Conservation (phyloP, 805 yeast species). For the Cyberlindnera euphorbiiphila region DNA sequence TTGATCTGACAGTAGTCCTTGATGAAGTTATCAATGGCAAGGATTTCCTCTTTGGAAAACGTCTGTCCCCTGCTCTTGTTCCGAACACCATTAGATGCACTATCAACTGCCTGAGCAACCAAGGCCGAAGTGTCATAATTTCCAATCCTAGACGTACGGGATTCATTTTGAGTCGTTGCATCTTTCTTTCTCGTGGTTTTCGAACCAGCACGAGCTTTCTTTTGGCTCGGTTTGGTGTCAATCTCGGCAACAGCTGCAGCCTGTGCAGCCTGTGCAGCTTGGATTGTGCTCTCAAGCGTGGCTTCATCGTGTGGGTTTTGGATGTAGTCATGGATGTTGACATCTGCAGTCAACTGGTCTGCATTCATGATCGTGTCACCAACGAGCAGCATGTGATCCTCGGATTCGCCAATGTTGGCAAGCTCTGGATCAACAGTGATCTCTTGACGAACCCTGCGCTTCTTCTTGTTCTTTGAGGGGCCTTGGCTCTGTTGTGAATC, state of each 20-base stretch:
- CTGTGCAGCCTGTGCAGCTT: constrained; percentile 23
- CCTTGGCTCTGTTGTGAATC: constrained; percentile 9
- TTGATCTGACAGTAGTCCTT: constrained; percentile 62
- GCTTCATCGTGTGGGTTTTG: constrained; percentile 24
- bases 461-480: constrained; percentile 11
- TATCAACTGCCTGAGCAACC: constrained; percentile 41
- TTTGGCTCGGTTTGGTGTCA: constrained; percentile 7
- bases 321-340: constrained; percentile 31
- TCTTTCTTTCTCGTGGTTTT: no score
- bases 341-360: constrained; percentile 50
- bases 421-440: constrained; percentile 51
- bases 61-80: constrained; percentile 21
- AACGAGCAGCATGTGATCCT: constrained; percentile 61
- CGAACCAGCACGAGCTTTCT: no score
- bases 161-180: no score
- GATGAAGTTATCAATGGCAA: constrained; percentile 70
- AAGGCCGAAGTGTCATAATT: no score
- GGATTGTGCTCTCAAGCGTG: constrained; percentile 19
- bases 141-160: no score
- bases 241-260: constrained; percentile 28
- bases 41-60: constrained; percentile 63
- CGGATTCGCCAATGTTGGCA: constrained; percentile 43
- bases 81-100: constrained; percentile 33
- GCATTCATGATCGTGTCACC: constrained; percentile 71
- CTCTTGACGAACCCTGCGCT: constrained; percentile 5